Evolutionary conservation across 805 yeast species (phyloP), one percentile per base, ranked within the genome.

Genomic region (Yarrowia sp.): DNA sequence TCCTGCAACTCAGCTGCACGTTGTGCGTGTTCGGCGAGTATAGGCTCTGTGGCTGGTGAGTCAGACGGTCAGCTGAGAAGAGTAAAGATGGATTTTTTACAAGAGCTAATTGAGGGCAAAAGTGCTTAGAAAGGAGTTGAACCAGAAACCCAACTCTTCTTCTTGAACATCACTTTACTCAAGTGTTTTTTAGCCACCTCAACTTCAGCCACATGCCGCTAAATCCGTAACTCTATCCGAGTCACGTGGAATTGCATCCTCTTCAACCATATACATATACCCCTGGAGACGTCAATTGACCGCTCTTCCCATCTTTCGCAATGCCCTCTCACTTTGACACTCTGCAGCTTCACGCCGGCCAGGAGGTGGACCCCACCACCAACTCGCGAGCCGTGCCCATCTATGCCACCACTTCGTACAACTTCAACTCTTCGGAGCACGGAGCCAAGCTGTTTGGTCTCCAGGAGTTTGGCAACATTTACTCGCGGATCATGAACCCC

Each of bases 271-370:
- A 40, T 38, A 20, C 43, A n/a, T 55, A 55, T 55, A 55, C 8
- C 17, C 19, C 44, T 17, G 17, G 43, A 14, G 24, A 3, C 20
- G 44, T 36, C 44, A 13, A 15, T 24, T 38, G 10, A 17, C 34
- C 14, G 4, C 30, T 19, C 53, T 5, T 42, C 2, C 17, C 40
- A 6, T n/a, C n/a, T n/a, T n/a, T n/a, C 49, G 68, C 14, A 63
- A 73, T 73, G 76, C 75, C 76, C 50, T 73, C 75, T 49, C 93
- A 89, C 75, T 92, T 91, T 74, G 97, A 93, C 74, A 93, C 97
- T 38, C 83, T 90, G 69, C 97, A 94, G 82, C 85, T 94, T 73
- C 98, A 94, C 79, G 97, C 97, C 67, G 99, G 99, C 38, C 97
- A 92, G 81, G 84, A 83, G 70, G 83, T 80, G 38, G 93, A 90